phyloP scores from a whole-genome alignment of 2,329 filamentous ascomycete genomes.

The Parascedosporium putredinis region DNA sequence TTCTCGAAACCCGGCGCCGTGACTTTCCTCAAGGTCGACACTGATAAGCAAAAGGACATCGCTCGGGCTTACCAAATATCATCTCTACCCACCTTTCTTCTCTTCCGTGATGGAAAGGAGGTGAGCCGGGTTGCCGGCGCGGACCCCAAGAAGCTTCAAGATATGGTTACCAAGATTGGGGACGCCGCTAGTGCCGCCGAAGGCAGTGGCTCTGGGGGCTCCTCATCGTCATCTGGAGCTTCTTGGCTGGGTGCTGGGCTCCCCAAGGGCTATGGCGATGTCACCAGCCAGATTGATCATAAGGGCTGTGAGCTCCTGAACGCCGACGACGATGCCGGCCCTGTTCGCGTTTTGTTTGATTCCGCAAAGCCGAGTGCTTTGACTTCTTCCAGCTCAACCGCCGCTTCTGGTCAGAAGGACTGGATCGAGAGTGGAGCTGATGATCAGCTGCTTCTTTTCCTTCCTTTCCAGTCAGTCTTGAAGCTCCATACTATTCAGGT shows the following conservation, averaged over 20 bases:
- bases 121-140: slow-evolving; percentile 59
- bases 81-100: slow-evolving; percentile 81
- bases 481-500: slow-evolving; percentile 80
- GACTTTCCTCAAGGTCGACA: slow-evolving; percentile 81
- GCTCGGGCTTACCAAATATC: slow-evolving; percentile 63
- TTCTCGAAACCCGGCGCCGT: slow-evolving; percentile 63
- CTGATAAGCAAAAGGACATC: slow-evolving; percentile 65
- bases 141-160: slow-evolving; percentile 58
- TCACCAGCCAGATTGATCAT: slow-evolving; percentile 72
- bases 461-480: slow-evolving; percentile 77
- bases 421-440: slow-evolving; percentile 97
- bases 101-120: slow-evolving; percentile 62
- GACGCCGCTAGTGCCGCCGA: slow-evolving; percentile 53
- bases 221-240: slow-evolving; percentile 26
- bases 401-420: slow-evolving; percentile 42
- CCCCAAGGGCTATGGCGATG: slow-evolving; percentile 72
- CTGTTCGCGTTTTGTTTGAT: slow-evolving; percentile 66
- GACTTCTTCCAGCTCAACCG: slow-evolving; percentile 41
- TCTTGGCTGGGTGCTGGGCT: slow-evolving; percentile 65
- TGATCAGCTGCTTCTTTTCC: slow-evolving; percentile 87
- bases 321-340: slow-evolving; percentile 64
- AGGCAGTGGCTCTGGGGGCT: slow-evolving; percentile 29
- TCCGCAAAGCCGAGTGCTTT: slow-evolving; percentile 53
- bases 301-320: slow-evolving; percentile 81
- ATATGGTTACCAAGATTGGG: slow-evolving; percentile 60